Evolutionary conservation across 495 filamentous ascomycete genomes (phyloP), one percentile per base, ranked within the genome.

Genomic region (Tuber umbilicatum): DNA sequence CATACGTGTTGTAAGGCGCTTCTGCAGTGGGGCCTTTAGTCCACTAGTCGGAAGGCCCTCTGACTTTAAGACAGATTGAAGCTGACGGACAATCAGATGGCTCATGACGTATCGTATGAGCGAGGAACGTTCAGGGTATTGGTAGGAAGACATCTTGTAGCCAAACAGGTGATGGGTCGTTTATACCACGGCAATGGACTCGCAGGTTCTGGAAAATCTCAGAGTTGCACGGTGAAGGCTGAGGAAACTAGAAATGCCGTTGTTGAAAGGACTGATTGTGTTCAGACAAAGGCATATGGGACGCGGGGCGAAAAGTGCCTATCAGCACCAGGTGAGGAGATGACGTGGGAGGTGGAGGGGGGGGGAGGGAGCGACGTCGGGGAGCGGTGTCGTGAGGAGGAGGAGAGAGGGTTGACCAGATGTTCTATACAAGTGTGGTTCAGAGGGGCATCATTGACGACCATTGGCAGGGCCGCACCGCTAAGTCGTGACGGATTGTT

Each of bases 11-110:
- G 90, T 89, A 69, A 97, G 90, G 75, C 94, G 90, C 39, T 84
- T 83, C 83, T 97, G 93, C 64, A 98, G 84, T 31, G 90, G 86
- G 40, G 88, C 86, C 84, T 99, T 99, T 75, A 93, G 89, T 14
- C 95, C 95, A 40, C 89, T 91, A 55, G 92, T 89, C 45, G 86
- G 85, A 27, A 94, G 86, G 40, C 88, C 87, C 82, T 94, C 91
- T 73, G 85, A 84, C 60, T 87, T 88, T 78, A 94, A 89, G 77
- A 97, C 90, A 23, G 85, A 83, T 75, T 93, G 92, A 55, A 99
- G 88, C 71, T 91, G 87, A 55, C 77, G 77, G 70, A 82, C 80
- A 60, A 81, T 81, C 68, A 81, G 73, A 38, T 75, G 71, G 67
- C 70, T 79, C 39, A 73, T 79, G 38, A 81, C 76, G 74, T 76